phyloP scores from a whole-genome alignment of 805 yeast genomes.

The Candida nitratophila region DNA sequence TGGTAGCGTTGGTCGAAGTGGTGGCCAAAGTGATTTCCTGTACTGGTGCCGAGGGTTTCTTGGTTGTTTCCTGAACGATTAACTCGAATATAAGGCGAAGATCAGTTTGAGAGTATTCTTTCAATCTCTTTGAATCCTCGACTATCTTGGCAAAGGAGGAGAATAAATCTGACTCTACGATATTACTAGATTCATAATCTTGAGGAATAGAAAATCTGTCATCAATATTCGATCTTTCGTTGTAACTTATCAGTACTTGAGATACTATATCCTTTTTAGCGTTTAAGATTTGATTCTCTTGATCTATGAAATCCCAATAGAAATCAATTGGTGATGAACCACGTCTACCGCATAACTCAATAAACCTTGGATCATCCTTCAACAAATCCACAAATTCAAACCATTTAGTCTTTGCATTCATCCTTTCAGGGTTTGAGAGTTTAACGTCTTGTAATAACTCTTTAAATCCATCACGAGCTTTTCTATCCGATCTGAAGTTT shows the following conservation, averaged over 20 bases:
- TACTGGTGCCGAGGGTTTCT: background rate
- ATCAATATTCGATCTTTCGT: constrained; percentile 8
- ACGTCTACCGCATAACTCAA: constrained; percentile 59
- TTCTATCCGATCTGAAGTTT: constrained; percentile 53
- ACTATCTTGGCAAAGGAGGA: background rate
- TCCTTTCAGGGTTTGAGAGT: constrained; percentile 8
- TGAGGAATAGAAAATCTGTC: constrained; percentile 1
- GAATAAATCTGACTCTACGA: background rate
- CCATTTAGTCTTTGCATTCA: constrained; percentile 52
- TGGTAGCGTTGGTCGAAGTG: too few relatives aligned
- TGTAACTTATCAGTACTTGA: constrained; percentile 33
- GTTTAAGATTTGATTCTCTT: constrained; percentile 45
- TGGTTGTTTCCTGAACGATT: constrained; percentile 9
- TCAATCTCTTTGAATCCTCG: background rate
- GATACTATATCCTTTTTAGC: constrained; percentile 55
- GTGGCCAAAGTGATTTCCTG: too few relatives aligned
- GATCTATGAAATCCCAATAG: constrained; percentile 68
- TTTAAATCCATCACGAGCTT: constrained; percentile 57
- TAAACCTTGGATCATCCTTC: constrained; percentile 49
- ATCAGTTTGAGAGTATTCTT: constrained; percentile 6
- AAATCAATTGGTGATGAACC: constrained; percentile 77
- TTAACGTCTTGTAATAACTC: constrained; percentile 33
- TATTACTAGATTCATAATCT: too few relatives aligned
- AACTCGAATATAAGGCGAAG: constrained; percentile 11
- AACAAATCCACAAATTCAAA: constrained; percentile 42